Evolutionary conservation across 2,329 filamentous ascomycete genomes (phyloP).

Genomic region (Aspergillus brunneoviolaceus): DNA sequence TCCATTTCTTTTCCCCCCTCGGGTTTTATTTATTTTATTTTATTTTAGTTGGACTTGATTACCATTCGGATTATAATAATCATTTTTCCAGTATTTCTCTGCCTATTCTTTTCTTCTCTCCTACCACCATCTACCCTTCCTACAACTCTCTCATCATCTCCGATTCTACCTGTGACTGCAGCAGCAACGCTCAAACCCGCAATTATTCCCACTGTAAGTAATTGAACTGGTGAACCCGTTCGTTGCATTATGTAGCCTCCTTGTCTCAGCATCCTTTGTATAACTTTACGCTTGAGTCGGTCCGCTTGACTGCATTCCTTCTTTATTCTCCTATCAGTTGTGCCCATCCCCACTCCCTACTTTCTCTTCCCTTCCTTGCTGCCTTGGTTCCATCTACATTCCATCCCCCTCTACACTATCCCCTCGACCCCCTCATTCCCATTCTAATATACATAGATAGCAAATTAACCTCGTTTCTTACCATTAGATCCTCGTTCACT

Average conservation of each 20-base stretch:
- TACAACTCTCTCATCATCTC: neutral
- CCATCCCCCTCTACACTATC: constrained; percentile 10
- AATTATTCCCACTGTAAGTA: neutral
- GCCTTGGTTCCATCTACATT: constrained; percentile 13
- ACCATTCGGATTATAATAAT: neutral
- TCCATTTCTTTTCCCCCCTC: constrained; percentile 10
- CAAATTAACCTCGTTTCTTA: constrained; percentile 13
- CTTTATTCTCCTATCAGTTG: constrained; percentile 18
- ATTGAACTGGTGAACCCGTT: neutral
- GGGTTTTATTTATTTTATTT: constrained; percentile 6
- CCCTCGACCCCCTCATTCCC: constrained; percentile 17
- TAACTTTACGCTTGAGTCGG: constrained; percentile 5
- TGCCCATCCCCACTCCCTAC: constrained; percentile 14
- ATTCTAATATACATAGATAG: constrained; percentile 17
- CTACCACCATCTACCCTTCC: constrained; percentile 2
- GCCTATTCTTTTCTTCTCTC: constrained; percentile 1
- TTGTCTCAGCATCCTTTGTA: constrained; percentile 13
- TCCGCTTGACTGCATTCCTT: constrained; percentile 18
- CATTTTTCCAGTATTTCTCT: constrained; percentile 8
- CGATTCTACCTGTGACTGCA: constrained; percentile 1
- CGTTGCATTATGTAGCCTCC: constrained; percentile 1
- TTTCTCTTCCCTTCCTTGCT: constrained; percentile 11
- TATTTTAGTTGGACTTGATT: neutral
- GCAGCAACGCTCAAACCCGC: neutral
- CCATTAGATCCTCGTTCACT: neutral